These are phyloP conservation scores for Pleurostoma richardsiae DNA, from an alignment of 2,329 filamentous ascomycete species.

Conservation along the genomic window DNA sequence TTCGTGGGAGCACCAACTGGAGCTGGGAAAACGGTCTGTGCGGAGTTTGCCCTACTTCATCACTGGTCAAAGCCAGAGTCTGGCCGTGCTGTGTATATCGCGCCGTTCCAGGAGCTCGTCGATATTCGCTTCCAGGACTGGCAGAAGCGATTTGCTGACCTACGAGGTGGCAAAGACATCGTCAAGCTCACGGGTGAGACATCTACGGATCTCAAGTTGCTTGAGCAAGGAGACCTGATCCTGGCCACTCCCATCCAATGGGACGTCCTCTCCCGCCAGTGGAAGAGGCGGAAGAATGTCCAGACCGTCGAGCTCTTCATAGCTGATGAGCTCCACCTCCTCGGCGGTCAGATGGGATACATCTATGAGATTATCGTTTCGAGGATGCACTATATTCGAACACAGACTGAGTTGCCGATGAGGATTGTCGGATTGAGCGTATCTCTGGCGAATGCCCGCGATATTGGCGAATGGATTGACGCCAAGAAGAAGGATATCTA, in stretches of 20 bases:
- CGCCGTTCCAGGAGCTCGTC: slow-evolving; percentile 89
- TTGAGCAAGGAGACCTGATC: slow-evolving; percentile 84
- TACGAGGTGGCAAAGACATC: slow-evolving; percentile 82
- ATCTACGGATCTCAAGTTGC: slow-evolving; percentile 79
- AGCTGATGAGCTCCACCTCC: slow-evolving; percentile 89
- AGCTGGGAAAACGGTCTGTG: slow-evolving; percentile 94
- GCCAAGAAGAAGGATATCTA: slow-evolving; percentile 97
- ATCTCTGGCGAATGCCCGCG: slow-evolving; percentile 85
- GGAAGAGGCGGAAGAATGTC: slow-evolving; percentile 94
- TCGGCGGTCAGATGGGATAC: slow-evolving; percentile 81
- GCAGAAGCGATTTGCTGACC: slow-evolving; percentile 66
- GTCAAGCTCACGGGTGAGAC: slow-evolving; percentile 93
- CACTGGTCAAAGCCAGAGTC: slow-evolving; percentile 73
- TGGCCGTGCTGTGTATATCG: slow-evolving; percentile 86
- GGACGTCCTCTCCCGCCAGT: slow-evolving; percentile 93
- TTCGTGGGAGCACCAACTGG: slow-evolving; percentile 90
- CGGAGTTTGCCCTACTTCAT: slow-evolving; percentile 85
- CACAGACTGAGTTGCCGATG: slow-evolving; percentile 78
- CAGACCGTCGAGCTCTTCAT: slow-evolving; percentile 88
- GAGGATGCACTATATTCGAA: slow-evolving; percentile 92
- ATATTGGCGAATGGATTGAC: slow-evolving; percentile 96
- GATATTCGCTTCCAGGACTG: slow-evolving; percentile 80
- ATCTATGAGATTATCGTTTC: slow-evolving; percentile 97
- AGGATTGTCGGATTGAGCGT: slow-evolving; percentile 88
- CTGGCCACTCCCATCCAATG: slow-evolving; percentile 91